These are phyloP conservation scores for Cyclostephanos tholiformis DNA, from an alignment of 108 stramenopile species.

Conservation along the genomic window DNA sequence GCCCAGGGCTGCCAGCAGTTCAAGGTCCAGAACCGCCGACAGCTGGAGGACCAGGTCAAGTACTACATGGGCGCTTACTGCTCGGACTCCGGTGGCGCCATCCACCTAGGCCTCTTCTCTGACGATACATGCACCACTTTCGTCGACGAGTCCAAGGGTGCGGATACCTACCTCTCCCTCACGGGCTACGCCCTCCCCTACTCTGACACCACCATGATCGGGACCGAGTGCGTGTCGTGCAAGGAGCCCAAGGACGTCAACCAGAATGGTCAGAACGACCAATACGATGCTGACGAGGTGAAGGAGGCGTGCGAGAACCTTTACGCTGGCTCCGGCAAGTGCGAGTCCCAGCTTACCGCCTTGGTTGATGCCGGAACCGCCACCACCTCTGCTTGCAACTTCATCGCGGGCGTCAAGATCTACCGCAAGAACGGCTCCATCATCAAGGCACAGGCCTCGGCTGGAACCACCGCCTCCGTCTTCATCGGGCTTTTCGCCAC, in stretches of 20 bases:
- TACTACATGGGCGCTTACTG: slow-evolving; percentile 86
- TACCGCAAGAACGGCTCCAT: slow-evolving; percentile 70
- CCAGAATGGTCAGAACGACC: slow-evolving; percentile 44
- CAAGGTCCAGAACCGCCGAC: slow-evolving; percentile 28
- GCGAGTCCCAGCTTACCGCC: slow-evolving; percentile 55
- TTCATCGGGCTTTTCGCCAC: slow-evolving; percentile 82
- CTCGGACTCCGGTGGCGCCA: slow-evolving; percentile 72
- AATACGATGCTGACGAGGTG: slow-evolving; percentile 56
- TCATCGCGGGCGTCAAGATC: slow-evolving; percentile 83
- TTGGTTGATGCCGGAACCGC: slow-evolving; percentile 20
- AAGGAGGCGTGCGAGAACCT: slow-evolving; percentile 69
- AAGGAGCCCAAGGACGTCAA: slow-evolving; percentile 48
- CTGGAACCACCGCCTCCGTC: slow-evolving; percentile 71
- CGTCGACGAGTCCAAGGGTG: slow-evolving; percentile 56
- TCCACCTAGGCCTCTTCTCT: slow-evolving; percentile 78
- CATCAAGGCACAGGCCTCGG: slow-evolving; percentile 29
- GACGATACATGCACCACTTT: slow-evolving; percentile 74
- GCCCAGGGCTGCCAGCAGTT: slow-evolving; percentile 46
- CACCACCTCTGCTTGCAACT: slow-evolving; percentile 80
- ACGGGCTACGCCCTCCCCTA: slow-evolving; percentile 64
- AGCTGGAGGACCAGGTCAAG: slow-evolving; percentile 26
- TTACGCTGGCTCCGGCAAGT: slow-evolving; percentile 77
- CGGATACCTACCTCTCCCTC: slow-evolving; percentile 47
- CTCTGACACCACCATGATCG: slow-evolving; percentile 57
- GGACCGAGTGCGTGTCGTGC: slow-evolving; percentile 72